Evolutionary conservation across 2,329 filamentous ascomycete genomes (phyloP).

Genomic region (Neurospora sp.): DNA sequence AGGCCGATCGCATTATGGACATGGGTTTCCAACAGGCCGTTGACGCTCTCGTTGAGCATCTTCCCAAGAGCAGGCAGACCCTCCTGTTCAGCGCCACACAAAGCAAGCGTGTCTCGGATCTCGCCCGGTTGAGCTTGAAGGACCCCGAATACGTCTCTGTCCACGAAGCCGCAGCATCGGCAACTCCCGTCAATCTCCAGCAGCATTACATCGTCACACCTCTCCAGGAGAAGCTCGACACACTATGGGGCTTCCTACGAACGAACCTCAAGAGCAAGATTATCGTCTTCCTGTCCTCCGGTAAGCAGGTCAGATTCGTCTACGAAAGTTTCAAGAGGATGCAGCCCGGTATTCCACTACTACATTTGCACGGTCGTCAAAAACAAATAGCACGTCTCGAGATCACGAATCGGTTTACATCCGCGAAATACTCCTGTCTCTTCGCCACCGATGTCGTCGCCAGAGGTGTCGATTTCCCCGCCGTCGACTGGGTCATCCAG

Average conservation of each 20-base stretch:
- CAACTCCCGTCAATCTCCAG: conserved; percentile 75
- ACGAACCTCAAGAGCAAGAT: conserved; percentile 89
- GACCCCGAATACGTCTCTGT: conserved; percentile 94
- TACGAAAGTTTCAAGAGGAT: conserved; percentile 90
- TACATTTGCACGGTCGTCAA: conserved; percentile 89
- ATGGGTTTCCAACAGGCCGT: conserved; percentile 91
- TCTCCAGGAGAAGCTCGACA: conserved; percentile 81
- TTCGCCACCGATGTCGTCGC: conserved; percentile 96
- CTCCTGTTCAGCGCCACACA: conserved; percentile 94
- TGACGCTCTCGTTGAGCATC: conserved; percentile 85
- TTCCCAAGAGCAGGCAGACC: conserved; percentile 79
- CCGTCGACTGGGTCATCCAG: conserved; percentile 98
- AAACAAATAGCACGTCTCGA: conserved; percentile 85
- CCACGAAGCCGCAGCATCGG: conserved; percentile 68
- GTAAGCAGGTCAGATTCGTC: conserved; percentile 92
- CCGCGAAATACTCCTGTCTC: conserved; percentile 73
- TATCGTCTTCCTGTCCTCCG: conserved; percentile 87
- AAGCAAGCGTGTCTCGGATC: conserved; percentile 85
- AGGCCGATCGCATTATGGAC: conserved; percentile 93
- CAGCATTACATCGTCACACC: conserved; percentile 88
- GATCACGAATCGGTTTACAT: conserved; percentile 74
- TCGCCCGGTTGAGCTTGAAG: conserved; percentile 76
- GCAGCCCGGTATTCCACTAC: conserved; percentile 84
- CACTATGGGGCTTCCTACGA: conserved; percentile 85
- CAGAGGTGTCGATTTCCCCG: conserved; percentile 87